Evolutionary conservation across 169 alveolate species (phyloP).

Genomic region (Theileria sp.): DNA sequence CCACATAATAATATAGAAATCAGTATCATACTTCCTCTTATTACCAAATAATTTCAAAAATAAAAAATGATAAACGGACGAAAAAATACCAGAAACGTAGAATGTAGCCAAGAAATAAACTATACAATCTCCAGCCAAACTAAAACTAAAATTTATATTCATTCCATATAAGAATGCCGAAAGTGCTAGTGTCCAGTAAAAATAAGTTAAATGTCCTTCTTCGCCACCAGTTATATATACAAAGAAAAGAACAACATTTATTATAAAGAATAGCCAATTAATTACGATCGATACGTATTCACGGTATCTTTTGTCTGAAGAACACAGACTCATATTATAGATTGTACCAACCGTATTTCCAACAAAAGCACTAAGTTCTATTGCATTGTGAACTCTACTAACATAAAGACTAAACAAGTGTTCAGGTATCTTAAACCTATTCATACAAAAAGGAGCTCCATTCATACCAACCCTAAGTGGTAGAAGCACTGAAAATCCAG

Average conservation of each 20-base stretch:
- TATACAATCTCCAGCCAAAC: neutral
- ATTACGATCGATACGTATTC: neutral
- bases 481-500: conserved; percentile 5
- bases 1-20: neutral
- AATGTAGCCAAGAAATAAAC: neutral
- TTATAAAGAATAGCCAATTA: neutral
- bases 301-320: neutral
- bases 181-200: conserved; percentile 8
- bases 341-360: neutral
- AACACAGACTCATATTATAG: neutral
- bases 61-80: conserved; percentile 1
- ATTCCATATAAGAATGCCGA: conserved; percentile 7
- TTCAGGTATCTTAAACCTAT: conserved; percentile 14
- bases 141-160: neutral
- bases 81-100: neutral
- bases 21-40: neutral
- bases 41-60: neutral
- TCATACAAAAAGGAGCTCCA: neutral
- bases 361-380: conserved; percentile 1
- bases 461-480: conserved; percentile 13
- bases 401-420: neutral
- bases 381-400: conserved; percentile 13
- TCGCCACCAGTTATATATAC: conserved; percentile 20
- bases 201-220: neutral
- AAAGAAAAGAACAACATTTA: neutral